Evolutionary conservation across 2,329 filamentous ascomycete genomes (phyloP).

Genomic region (Aspergillus proliferans): DNA sequence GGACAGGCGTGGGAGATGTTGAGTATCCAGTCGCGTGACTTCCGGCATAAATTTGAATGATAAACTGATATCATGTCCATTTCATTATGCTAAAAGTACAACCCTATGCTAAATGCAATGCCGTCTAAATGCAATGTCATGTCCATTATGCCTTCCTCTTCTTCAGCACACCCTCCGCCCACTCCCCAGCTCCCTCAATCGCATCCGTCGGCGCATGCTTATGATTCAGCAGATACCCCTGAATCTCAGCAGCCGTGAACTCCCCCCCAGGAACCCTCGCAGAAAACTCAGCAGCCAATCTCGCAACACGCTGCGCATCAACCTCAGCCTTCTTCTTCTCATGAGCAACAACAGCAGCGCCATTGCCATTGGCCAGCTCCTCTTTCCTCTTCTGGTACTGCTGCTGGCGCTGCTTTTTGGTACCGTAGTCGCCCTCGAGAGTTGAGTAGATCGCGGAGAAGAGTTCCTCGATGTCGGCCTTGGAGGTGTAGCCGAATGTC

Average conservation of each 20-base stretch:
- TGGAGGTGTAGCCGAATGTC: slow-evolving; percentile 44
- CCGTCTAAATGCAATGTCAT: too few relatives aligned
- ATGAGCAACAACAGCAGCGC: neutral
- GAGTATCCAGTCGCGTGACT: too few relatives aligned
- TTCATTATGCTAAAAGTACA: too few relatives aligned
- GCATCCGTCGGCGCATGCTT: slow-evolving; percentile 28
- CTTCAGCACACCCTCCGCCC: slow-evolving; percentile 22
- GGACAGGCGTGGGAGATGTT: too few relatives aligned
- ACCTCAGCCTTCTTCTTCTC: slow-evolving; percentile 1
- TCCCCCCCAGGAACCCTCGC: slow-evolving; percentile 25
- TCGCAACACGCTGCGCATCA: slow-evolving; percentile 9
- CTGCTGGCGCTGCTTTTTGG: slow-evolving; percentile 2
- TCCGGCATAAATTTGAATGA: too few relatives aligned
- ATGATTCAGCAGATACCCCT: slow-evolving; percentile 34
- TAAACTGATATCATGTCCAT: too few relatives aligned
- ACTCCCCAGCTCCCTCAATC: slow-evolving; percentile 23
- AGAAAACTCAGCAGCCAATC: slow-evolving; percentile 26
- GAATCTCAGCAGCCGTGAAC: slow-evolving; percentile 37
- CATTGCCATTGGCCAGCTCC: neutral
- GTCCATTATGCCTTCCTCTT: slow-evolving; percentile 14
- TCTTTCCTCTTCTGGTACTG: neutral
- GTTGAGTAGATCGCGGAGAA: slow-evolving; percentile 35
- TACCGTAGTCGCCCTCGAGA: slow-evolving; percentile 22
- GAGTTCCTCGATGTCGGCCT: slow-evolving; percentile 31
- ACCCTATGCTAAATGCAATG: too few relatives aligned